Evolutionary conservation across 2,329 filamentous ascomycete species (phyloP), one percentile per base, ranked within the genome.

Genomic region (Cercospora zeina): DNA sequence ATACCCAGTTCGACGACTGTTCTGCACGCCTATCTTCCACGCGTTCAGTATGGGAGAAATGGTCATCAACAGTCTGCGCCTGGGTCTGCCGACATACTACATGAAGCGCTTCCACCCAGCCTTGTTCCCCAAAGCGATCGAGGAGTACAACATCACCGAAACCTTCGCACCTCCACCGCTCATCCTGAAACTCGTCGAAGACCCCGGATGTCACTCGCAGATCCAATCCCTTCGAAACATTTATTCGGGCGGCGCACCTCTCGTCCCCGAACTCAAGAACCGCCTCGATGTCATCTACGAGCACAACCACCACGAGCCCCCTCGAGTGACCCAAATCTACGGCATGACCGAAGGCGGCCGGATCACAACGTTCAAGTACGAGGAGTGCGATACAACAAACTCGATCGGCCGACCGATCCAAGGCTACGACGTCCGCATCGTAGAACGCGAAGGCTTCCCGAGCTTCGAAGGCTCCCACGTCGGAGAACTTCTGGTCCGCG

Each of bases 1-100:
- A 13, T 76, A 75, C 63, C 60, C 65, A 37, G 76, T 79, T 6
- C 77, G 74, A 31, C 76, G 81, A 36, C 70, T 85, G 8, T 77
- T 81, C 64, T 80, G 75, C 59, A 77, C 82, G 30, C 82, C 81
- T 11, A 80, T 83, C 73, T 85, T 85, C 68, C 82, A 85, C 69
- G 76, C 78, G 3, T 83, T 83, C 68, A 78, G 79, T 5, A 74
- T 77, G 0, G 74, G 80, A 3, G 78, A 80, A 65, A 77, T 79
- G 36, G 73, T 81, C 58, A 71, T 82, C 51, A 79, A 78, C 66
- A 76, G 79, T 19, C 74, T 82, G 2, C 77, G 79, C 16, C 75
- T 78, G 21, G 80, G 80, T 9, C 72, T 79, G 42, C 76, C 77
- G 4, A 76, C 79, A 10, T 83, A 80, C 62, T 74, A 82, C 63